A percentile compares a stretch with the other conserved stretches of the same genome.
These are phyloP conservation scores for Pleochaeta shiraiana DNA, from an alignment of 2,329 filamentous ascomycete genomes.

Conservation along the genomic window DNA sequence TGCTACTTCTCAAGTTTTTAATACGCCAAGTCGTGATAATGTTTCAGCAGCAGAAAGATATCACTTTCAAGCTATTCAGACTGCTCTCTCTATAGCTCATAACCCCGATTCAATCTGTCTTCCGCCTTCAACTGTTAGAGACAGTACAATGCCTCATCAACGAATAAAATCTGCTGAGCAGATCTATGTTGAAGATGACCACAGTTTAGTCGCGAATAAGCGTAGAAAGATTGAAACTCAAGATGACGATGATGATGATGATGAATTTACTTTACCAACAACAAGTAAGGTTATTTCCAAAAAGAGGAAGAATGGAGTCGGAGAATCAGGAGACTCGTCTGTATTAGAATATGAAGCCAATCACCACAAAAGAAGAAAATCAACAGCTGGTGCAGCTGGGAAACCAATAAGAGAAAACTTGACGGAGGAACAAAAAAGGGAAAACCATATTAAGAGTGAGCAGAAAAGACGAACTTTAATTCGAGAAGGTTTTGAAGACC, in stretches of 20 bases:
- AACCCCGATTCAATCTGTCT: constrained; percentile 10
- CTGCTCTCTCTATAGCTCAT: constrained; percentile 26
- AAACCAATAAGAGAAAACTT: constrained; percentile 39
- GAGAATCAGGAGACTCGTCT: constrained; percentile 15
- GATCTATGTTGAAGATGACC: constrained; percentile 17
- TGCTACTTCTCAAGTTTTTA: constrained; percentile 32
- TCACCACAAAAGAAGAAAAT: constrained; percentile 28
- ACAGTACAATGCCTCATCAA: constrained; percentile 4
- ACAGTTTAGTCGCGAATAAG: constrained; percentile 26
- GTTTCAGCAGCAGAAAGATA: constrained; percentile 32
- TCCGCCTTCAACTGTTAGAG: too few species aligned
- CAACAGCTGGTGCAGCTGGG: constrained; percentile 17
- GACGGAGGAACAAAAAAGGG: constrained; percentile 58
- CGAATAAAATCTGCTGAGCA: constrained; percentile 9
- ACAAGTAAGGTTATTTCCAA: constrained; percentile 19
- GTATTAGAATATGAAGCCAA: constrained; percentile 9
- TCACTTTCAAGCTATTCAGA: constrained; percentile 31
- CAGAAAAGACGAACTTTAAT: constrained; percentile 67
- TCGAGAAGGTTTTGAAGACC: constrained; percentile 60
- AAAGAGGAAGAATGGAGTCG: constrained; percentile 16
- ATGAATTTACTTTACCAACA: constrained; percentile 10
- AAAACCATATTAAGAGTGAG: constrained; percentile 73
- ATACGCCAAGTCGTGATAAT: constrained; percentile 33
- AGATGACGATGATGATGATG: constrained; percentile 23
- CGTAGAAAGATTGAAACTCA: constrained; percentile 33